Conservation (phyloP, 305 asterid genomes). For the Salvia sclarea region DNA sequence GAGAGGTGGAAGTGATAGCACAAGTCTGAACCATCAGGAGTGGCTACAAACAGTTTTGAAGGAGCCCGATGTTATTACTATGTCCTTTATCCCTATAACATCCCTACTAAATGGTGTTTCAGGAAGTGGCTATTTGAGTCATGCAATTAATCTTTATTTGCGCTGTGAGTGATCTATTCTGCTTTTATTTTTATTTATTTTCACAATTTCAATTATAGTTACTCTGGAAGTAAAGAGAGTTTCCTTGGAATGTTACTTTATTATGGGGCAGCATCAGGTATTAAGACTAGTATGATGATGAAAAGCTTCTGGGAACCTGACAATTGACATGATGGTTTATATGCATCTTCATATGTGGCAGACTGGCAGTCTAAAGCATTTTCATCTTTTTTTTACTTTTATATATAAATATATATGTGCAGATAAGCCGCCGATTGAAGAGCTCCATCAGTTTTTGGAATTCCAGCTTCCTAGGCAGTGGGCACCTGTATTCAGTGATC, state of each 20-base stretch:
- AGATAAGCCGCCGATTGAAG: slow-evolving; percentile 99
- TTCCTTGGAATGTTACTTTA: slow-evolving; percentile 21
- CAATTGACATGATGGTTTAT: slow-evolving; percentile 2
- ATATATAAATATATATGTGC: slow-evolving; percentile 23
- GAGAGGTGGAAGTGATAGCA: slow-evolving; percentile 82
- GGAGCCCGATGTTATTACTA: slow-evolving; percentile 94
- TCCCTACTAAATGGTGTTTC: slow-evolving; percentile 89
- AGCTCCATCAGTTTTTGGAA: slow-evolving; percentile 96
- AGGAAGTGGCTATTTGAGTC: slow-evolving; percentile 96
- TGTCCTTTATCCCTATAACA: slow-evolving; percentile 91
- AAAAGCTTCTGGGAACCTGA: background rate
- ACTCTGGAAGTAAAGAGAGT: background rate
- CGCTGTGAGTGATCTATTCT: slow-evolving; percentile 68
- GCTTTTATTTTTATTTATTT: slow-evolving; percentile 17
- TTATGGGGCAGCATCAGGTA: background rate
- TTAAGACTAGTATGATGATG: background rate
- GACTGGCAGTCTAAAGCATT: background rate
- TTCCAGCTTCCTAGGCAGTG: slow-evolving; percentile 98
- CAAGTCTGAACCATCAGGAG: slow-evolving; percentile 65
- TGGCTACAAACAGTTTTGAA: slow-evolving; percentile 85
- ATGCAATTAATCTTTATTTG: slow-evolving; percentile 88
- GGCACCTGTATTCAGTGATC: slow-evolving; percentile 97
- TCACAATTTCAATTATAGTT: slow-evolving; percentile 1
- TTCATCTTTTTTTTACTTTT: slow-evolving; percentile 13
- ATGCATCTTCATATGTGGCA: slow-evolving; percentile 13